phyloP scores from a whole-genome alignment of 2,329 filamentous ascomycete species.

The Aspergillus luchuensis region DNA sequence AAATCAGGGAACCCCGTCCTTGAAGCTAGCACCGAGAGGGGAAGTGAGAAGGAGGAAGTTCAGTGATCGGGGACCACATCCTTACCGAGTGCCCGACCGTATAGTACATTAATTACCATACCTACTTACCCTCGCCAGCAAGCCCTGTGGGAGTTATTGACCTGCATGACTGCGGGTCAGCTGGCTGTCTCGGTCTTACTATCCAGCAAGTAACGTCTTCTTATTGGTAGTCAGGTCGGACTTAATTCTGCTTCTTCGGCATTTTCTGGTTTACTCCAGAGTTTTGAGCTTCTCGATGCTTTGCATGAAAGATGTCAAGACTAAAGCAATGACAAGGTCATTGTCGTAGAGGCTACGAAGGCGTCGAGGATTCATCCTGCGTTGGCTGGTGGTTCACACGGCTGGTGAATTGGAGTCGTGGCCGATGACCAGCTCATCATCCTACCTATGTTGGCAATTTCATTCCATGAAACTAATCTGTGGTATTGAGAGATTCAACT shows the following conservation, averaged over 20 bases:
- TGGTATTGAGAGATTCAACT: too few species aligned
- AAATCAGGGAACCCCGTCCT: too few species aligned
- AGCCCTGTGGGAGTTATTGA: neutral
- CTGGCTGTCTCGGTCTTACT: neutral
- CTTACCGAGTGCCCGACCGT: neutral
- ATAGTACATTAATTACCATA: neutral
- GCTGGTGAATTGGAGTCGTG: conserved; percentile 2
- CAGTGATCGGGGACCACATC: neutral
- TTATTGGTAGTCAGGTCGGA: neutral
- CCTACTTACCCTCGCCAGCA: neutral
- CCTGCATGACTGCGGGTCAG: neutral
- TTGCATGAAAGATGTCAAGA: neutral
- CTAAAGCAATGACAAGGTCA: neutral
- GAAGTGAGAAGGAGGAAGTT: neutral
- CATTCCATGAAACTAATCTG: conserved; percentile 6
- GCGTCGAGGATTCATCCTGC: neutral
- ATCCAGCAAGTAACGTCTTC: neutral
- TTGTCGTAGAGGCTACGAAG: neutral
- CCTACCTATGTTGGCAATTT: neutral
- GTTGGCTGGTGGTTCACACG: neutral
- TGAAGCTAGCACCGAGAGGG: too few species aligned
- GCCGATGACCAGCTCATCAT: conserved; percentile 9
- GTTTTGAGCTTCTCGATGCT: neutral
- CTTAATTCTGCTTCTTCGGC: neutral
- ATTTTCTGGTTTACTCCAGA: neutral